phyloP scores from a whole-genome alignment of 164 flowering plant species.

The Kingdonia uniflora region DNA sequence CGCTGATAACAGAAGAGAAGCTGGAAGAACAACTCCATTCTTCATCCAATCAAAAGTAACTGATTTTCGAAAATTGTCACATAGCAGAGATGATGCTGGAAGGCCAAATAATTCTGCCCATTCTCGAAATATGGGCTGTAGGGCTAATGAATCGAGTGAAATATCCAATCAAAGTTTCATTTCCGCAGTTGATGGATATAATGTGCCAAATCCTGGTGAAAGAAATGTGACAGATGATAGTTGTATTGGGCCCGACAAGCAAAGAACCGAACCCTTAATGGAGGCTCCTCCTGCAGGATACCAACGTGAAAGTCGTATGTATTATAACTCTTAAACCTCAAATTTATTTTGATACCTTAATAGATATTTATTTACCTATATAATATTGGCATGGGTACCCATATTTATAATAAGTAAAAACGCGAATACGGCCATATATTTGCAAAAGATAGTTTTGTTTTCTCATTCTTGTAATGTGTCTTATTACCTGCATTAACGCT shows the following conservation, averaged over 20 bases:
- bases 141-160: constrained; percentile 28
- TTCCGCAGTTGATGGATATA: constrained; percentile 27
- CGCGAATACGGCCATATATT: too few species aligned
- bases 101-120: constrained; percentile 23
- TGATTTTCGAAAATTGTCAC: constrained; percentile 42
- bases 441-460: too few species aligned
- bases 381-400: too few species aligned
- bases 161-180: constrained; percentile 28
- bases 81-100: constrained; percentile 46
- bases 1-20: constrained; percentile 62
- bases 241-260: constrained; percentile 27
- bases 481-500: too few species aligned
- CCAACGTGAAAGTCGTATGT: constrained; percentile 46
- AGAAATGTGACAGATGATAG: constrained; percentile 37
- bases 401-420: too few species aligned
- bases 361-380: too few species aligned
- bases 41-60: constrained; percentile 43
- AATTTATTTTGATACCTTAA: too few species aligned
- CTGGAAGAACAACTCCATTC: constrained; percentile 45
- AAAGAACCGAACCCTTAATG: constrained; percentile 22
- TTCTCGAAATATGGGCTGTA: constrained; percentile 29
- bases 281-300: constrained; percentile 35
- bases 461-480: too few species aligned
- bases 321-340: constrained; percentile 2
- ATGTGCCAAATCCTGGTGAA: constrained; percentile 27